These are phyloP conservation scores for Cryptococcus sp. DNA, from an alignment of 1,284 basidiomycete species.

Conservation along the genomic window DNA sequence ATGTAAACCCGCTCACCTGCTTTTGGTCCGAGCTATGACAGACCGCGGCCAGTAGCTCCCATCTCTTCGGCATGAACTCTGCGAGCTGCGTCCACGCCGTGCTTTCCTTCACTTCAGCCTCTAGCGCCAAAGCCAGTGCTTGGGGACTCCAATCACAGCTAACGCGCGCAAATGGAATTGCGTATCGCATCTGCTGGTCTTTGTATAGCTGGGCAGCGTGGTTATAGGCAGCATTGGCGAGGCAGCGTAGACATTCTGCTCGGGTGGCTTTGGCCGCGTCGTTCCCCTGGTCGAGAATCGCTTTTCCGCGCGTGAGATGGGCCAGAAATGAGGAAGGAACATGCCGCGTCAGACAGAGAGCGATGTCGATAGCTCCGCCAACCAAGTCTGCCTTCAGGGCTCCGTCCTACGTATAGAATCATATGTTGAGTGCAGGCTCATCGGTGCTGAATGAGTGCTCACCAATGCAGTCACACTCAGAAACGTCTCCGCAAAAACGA, in stretches of 20 bases:
- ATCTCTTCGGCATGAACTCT: conserved; percentile 57
- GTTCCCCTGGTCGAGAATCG: conserved; percentile 5
- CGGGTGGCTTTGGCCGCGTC: no score
- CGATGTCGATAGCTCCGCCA: background rate
- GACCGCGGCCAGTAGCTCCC: conserved; percentile 76
- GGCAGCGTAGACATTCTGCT: conserved; percentile 28
- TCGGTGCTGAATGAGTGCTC: conserved; percentile 4
- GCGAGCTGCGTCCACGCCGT: conserved; percentile 4
- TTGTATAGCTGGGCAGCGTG: conserved; percentile 50
- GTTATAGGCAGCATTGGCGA: conserved; percentile 50
- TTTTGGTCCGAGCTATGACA: conserved; percentile 68
- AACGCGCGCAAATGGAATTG: conserved; percentile 31
- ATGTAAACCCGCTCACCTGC: conserved; percentile 11
- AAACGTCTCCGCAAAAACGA: conserved; percentile 6
- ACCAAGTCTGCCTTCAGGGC: background rate
- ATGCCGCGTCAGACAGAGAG: background rate
- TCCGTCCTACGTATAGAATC: background rate
- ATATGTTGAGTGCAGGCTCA: background rate
- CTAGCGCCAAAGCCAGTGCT: conserved; percentile 5
- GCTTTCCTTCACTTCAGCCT: background rate
- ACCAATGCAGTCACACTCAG: conserved; percentile 5
- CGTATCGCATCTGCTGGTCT: conserved; percentile 30
- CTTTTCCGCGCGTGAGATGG: background rate
- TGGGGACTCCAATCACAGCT: conserved; percentile 32
- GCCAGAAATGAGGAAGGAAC: background rate